Base-by-base conservation (phyloP, 805 yeast genomes). In the Candida maesae region DNA sequence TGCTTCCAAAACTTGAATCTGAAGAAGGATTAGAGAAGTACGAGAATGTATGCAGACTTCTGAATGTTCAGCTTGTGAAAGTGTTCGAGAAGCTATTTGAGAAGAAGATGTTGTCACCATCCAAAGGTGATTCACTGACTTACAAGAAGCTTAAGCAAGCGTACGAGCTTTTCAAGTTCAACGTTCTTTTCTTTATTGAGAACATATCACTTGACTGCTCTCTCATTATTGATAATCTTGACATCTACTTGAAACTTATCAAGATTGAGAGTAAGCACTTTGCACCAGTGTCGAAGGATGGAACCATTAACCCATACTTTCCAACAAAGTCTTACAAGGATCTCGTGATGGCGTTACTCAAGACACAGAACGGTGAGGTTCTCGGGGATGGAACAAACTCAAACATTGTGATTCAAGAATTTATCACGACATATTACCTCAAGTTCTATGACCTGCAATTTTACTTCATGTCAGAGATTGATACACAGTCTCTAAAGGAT, bases 371-470 rank as follows among this genome's bases (percentile, higher is more conserved):
- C 33, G 70, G 73, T 6, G 64, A 65, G 4, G 52, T 67, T 6
- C 60, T 70, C 19, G 54, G 60, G 3, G 81, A 79, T 53, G 75
- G 73, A 10, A 61, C 77, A 0, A 64, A 70, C 25, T 71, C 72
- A 13, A 73, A 70, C 54, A 69, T 74, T 38, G 58, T 74, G 11
- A 44, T 78, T 13, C 58, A 68, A 36, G 87, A 83, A 56, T 85
- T 84, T 53, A 53, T 69, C 21, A 78, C 71, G 17, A 66, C 65
- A 20, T 79, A 74, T 45, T 81, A 81, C 54, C 53, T 55, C 23
- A 70, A 70, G 50, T 76, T 74, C 59, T 85, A 85, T 68, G 99
- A 91, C 59, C 63, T 91, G 42, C 86, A 89, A 51, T 87, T 69
- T 56, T 84, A 81, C 55, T 81, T 86, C 50, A 78, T 82, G 55